These are phyloP conservation scores for Phlebiopsis gigantea DNA, from an alignment of 768 basidiomycete species.

Conservation along the genomic window DNA sequence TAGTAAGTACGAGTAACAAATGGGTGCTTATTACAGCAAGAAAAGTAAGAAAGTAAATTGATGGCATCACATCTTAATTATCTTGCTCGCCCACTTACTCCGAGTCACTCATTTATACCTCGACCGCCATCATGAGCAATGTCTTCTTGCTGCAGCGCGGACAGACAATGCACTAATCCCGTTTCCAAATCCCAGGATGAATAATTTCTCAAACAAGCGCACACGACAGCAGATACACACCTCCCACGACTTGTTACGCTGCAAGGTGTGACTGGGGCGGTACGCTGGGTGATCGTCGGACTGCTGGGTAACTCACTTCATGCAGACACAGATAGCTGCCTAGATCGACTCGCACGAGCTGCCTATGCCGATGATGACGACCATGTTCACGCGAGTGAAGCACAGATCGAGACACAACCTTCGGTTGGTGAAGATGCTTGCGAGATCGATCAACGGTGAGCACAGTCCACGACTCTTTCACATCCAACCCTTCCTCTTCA, in stretches of 20 bases:
- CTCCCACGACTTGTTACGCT: slow-evolving; percentile 16
- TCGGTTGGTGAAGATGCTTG: slow-evolving; percentile 4
- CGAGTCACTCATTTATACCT: too few relatives aligned
- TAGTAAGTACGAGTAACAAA: too few relatives aligned
- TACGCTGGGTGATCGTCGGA: slow-evolving; percentile 4
- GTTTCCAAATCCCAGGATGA: too few relatives aligned
- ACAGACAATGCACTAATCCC: not conserved
- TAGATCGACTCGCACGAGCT: slow-evolving; percentile 23
- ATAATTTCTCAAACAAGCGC: too few relatives aligned
- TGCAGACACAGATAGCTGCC: slow-evolving; percentile 17
- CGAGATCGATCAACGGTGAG: slow-evolving; percentile 11
- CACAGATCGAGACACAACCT: not conserved
- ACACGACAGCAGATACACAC: not conserved
- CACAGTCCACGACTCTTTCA: not conserved
- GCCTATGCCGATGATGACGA: slow-evolving; percentile 24
- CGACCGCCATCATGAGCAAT: not conserved
- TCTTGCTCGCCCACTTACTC: too few relatives aligned
- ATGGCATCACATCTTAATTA: too few relatives aligned
- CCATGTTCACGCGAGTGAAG: slow-evolving; percentile 14
- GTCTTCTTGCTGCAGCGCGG: not conserved
- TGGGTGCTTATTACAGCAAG: too few relatives aligned
- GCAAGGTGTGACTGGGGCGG: slow-evolving; percentile 22
- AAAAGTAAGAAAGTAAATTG: too few relatives aligned
- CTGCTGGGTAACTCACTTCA: not conserved
- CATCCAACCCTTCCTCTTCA: too few relatives aligned